Evolutionary conservation across 2,329 filamentous ascomycete species (phyloP).

Genomic region (Spiromastix sp.): DNA sequence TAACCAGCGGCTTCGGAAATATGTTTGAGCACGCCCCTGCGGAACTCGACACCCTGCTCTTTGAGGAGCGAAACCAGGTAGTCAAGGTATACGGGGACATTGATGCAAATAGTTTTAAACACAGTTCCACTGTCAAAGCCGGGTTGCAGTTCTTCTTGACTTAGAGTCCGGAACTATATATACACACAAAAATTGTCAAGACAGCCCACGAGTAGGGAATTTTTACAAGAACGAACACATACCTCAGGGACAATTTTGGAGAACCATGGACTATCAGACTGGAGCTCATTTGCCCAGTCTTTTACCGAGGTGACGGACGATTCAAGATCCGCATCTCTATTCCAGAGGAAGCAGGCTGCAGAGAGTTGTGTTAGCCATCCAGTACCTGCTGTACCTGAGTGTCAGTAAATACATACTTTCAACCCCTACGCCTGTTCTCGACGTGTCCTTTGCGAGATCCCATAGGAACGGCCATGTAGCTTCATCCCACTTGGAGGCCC

Average conservation of each 20-base stretch:
- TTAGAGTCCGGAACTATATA: conserved; percentile 46
- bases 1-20: conserved; percentile 53
- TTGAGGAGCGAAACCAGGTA: conserved; percentile 68
- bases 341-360: too few species aligned
- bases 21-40: conserved; percentile 49
- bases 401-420: conserved; percentile 45
- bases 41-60: conserved; percentile 53
- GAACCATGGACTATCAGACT: conserved; percentile 57
- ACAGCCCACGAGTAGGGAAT: too few species aligned
- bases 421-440: conserved; percentile 66
- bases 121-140: conserved; percentile 57
- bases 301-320: too few species aligned
- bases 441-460: conserved; percentile 48
- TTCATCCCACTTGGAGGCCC: conserved; percentile 41
- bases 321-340: too few species aligned
- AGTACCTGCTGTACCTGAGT: too few species aligned
- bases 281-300: conserved; percentile 53
- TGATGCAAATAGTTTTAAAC: conserved; percentile 74
- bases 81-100: conserved; percentile 68
- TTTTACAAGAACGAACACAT: conserved; percentile 13
- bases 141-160: conserved; percentile 44
- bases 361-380: too few species aligned
- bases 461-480: conserved; percentile 51
- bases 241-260: conserved; percentile 54
- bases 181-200: too few species aligned